Evolutionary conservation across 192 early-diverging fungal genomes (phyloP).

Genomic region (Dissophora ornata): DNA sequence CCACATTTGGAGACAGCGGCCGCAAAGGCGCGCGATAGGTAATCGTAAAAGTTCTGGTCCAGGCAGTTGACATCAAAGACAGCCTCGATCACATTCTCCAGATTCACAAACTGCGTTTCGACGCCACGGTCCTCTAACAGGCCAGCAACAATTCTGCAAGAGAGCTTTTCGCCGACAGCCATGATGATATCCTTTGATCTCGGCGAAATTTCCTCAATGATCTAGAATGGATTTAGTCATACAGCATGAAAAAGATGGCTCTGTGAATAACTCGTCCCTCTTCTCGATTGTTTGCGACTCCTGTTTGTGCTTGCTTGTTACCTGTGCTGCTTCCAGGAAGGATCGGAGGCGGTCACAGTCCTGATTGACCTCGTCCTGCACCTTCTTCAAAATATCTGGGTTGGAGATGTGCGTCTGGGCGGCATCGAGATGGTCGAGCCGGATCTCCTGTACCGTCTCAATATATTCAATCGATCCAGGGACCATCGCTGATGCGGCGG

Average conservation of each 20-base stretch:
- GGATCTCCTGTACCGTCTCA: slow-evolving; percentile 86
- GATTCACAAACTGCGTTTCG: slow-evolving; percentile 84
- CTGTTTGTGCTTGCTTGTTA: too few relatives aligned
- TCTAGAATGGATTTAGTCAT: too few relatives aligned
- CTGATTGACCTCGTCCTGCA: slow-evolving; percentile 73
- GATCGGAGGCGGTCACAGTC: slow-evolving; percentile 83
- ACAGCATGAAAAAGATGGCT: slow-evolving; percentile 2
- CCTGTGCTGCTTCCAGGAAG: slow-evolving; percentile 94
- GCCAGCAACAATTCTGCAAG: slow-evolving; percentile 89
- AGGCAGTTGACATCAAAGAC: slow-evolving; percentile 83
- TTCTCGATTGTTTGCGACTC: too few relatives aligned
- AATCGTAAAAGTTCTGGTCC: slow-evolving; percentile 98
- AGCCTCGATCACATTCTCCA: slow-evolving; percentile 86
- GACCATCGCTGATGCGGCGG: slow-evolving; percentile 77
- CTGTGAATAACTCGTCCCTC: background rate
- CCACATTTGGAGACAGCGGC: slow-evolving; percentile 67
- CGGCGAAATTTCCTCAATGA: slow-evolving; percentile 97
- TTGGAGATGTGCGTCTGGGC: slow-evolving; percentile 66
- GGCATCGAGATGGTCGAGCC: slow-evolving; percentile 81
- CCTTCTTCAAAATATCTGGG: slow-evolving; percentile 60
- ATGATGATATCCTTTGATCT: slow-evolving; percentile 96
- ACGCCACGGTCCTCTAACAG: slow-evolving; percentile 85
- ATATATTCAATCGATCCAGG: slow-evolving; percentile 75
- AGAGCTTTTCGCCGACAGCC: slow-evolving; percentile 93
- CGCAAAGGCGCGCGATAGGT: slow-evolving; percentile 78